A percentile compares a stretch with the other conserved stretches of the same genome.
Conservation (phyloP, 164 flowering plant species). For the Protea cynaroides region DNA sequence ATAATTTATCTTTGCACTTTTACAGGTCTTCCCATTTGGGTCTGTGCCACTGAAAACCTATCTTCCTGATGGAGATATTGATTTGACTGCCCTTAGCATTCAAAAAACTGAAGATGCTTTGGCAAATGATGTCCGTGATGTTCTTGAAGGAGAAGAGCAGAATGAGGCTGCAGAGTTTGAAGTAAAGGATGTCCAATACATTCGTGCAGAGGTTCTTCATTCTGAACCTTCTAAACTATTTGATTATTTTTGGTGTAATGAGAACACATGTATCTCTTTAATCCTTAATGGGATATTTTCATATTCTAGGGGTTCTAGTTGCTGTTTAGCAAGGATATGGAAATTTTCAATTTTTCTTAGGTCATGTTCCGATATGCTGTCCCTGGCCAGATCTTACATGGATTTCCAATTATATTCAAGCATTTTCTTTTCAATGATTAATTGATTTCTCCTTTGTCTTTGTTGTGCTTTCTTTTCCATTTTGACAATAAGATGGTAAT, state of each 20-base stretch:
- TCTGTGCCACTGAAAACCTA: constrained; percentile 93
- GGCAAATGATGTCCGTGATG: constrained; percentile 44
- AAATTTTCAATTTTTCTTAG: too few species aligned
- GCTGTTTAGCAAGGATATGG: too few species aligned
- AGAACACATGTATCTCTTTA: too few species aligned
- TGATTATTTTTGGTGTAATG: neutral
- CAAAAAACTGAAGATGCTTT: constrained; percentile 51
- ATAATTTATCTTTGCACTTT: constrained; percentile 4
- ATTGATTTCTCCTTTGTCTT: too few species aligned
- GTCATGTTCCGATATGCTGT: too few species aligned
- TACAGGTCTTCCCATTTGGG: constrained; percentile 83
- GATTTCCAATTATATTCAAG: too few species aligned
- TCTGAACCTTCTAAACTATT: neutral
- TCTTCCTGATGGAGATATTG: constrained; percentile 98
- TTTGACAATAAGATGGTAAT: too few species aligned
- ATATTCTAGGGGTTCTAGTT: too few species aligned
- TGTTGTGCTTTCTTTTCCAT: too few species aligned
- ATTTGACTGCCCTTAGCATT: constrained; percentile 65
- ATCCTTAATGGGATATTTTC: too few species aligned
- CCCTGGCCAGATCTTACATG: too few species aligned
- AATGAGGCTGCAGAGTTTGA: constrained; percentile 52
- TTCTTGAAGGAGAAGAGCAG: constrained; percentile 64
- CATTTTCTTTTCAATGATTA: too few species aligned
- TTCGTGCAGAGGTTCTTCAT: constrained; percentile 71
- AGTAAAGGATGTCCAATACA: constrained; percentile 78